Evolutionary conservation across 495 filamentous ascomycete genomes (phyloP).

Genomic region (Tuber umbilicatum): DNA sequence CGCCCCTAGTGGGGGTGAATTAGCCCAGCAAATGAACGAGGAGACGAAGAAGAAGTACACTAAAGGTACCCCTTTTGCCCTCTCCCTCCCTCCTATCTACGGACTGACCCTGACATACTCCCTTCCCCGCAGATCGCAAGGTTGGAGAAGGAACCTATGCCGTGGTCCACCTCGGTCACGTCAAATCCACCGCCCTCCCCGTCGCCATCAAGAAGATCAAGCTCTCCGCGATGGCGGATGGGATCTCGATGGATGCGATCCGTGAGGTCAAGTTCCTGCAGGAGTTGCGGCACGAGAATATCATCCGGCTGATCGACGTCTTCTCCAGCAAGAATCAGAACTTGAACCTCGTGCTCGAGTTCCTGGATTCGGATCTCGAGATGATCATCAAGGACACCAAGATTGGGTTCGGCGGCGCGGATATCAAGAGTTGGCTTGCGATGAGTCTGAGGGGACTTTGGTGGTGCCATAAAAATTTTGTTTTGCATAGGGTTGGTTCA

Average conservation of each 20-base stretch:
- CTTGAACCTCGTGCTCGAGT: constrained; percentile 90
- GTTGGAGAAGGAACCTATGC: constrained; percentile 97
- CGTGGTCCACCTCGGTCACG: constrained; percentile 81
- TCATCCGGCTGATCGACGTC: constrained; percentile 82
- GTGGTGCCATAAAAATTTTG: constrained; percentile 93
- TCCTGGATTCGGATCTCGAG: constrained; percentile 87
- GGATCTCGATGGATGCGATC: constrained; percentile 85
- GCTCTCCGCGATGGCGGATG: constrained; percentile 59
- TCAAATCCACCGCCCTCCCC: constrained; percentile 57
- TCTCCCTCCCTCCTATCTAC: background rate
- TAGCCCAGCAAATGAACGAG: constrained; percentile 64
- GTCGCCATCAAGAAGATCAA: constrained; percentile 99
- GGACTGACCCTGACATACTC: constrained; percentile 7
- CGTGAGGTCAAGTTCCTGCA: constrained; percentile 92
- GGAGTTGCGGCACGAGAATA: constrained; percentile 91
- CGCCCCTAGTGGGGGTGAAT: constrained; percentile 12
- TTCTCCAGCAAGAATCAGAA: constrained; percentile 92
- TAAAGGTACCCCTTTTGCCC: constrained; percentile 55
- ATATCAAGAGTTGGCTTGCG: constrained; percentile 97
- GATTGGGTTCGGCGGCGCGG: constrained; percentile 67
- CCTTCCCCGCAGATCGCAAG: constrained; percentile 58
- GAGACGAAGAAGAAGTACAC: constrained; percentile 79
- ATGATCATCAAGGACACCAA: constrained; percentile 81
- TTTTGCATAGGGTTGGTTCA: constrained; percentile 67
- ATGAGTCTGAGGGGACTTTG: constrained; percentile 90